phyloP scores from a whole-genome alignment of 148 eudicot species.

The Rhododendron williamsianum region DNA sequence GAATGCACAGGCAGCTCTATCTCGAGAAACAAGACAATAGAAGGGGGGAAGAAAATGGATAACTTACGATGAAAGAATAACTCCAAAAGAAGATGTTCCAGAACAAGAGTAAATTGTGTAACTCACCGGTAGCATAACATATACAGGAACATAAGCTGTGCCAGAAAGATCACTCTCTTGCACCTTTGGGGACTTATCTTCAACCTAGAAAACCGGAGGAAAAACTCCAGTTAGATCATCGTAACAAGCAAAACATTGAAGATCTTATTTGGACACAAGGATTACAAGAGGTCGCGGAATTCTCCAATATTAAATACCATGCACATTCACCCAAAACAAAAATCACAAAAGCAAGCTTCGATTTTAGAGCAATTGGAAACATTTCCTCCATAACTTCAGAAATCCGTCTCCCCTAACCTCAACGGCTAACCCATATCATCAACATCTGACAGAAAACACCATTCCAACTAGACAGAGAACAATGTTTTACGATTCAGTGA shows the following conservation, averaged over 20 bases:
- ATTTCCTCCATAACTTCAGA: background rate
- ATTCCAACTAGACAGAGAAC: background rate
- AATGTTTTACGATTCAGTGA: background rate
- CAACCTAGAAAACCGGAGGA: constrained; percentile 21
- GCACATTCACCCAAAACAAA: background rate
- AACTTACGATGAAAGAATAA: background rate
- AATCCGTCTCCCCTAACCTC: background rate
- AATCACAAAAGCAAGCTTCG: background rate
- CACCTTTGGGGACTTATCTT: constrained; percentile 22
- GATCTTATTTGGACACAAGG: background rate
- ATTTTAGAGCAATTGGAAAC: background rate
- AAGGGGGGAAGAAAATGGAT: background rate
- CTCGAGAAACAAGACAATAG: background rate
- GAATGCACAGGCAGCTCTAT: background rate
- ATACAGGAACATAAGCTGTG: constrained; percentile 72
- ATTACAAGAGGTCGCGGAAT: background rate
- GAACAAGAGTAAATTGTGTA: background rate
- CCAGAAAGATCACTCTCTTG: constrained; percentile 68
- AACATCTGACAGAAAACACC: background rate
- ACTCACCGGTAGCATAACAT: constrained; percentile 84
- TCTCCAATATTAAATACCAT: background rate
- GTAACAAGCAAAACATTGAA: background rate
- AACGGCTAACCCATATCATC: background rate
- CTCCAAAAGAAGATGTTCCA: background rate
- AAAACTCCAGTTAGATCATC: background rate